phyloP scores from a whole-genome alignment of 2,329 filamentous ascomycete genomes.

The Cladobotryum protrusum region DNA sequence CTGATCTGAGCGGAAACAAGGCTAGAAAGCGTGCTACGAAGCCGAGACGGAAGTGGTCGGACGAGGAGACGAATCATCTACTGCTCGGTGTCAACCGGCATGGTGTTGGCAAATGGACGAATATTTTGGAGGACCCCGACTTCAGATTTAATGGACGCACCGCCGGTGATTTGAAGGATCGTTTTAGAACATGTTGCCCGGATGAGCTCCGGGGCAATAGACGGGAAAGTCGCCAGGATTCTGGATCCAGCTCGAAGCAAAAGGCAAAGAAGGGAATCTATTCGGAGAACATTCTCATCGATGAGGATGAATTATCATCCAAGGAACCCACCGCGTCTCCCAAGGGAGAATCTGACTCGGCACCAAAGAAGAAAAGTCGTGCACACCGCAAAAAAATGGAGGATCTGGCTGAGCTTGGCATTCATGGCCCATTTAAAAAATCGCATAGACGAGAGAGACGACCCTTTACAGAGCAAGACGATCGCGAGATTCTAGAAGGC shows the following conservation, averaged over 20 bases:
- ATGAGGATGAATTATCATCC: slow-evolving; percentile 30
- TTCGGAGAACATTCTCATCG: slow-evolving; percentile 52
- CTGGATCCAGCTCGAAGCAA: slow-evolving; percentile 25
- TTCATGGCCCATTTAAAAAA: slow-evolving; percentile 56
- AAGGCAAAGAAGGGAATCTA: slow-evolving; percentile 44
- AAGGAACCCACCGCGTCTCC: slow-evolving; percentile 20
- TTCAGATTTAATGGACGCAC: slow-evolving; percentile 57
- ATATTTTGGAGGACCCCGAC: slow-evolving; percentile 54
- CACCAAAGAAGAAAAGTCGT: slow-evolving; percentile 44
- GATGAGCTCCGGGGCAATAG: slow-evolving; percentile 46
- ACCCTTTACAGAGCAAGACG: slow-evolving; percentile 57
- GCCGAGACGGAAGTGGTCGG: slow-evolving; percentile 56
- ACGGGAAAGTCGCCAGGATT: background rate
- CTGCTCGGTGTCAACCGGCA: slow-evolving; percentile 55
- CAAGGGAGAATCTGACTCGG: slow-evolving; percentile 26
- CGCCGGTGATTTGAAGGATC: slow-evolving; percentile 58
- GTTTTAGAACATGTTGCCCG: slow-evolving; percentile 60
- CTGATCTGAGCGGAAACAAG: slow-evolving; percentile 30
- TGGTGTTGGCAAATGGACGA: slow-evolving; percentile 60
- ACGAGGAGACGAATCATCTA: slow-evolving; percentile 58
- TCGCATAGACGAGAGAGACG: slow-evolving; percentile 54
- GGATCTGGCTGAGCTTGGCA: slow-evolving; percentile 52
- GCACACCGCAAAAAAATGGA: slow-evolving; percentile 51
- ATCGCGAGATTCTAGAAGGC: slow-evolving; percentile 55
- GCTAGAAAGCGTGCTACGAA: slow-evolving; percentile 50